Evolutionary conservation across 169 alveolate species (phyloP).

Genomic region (Eimeria necatrix): DNA sequence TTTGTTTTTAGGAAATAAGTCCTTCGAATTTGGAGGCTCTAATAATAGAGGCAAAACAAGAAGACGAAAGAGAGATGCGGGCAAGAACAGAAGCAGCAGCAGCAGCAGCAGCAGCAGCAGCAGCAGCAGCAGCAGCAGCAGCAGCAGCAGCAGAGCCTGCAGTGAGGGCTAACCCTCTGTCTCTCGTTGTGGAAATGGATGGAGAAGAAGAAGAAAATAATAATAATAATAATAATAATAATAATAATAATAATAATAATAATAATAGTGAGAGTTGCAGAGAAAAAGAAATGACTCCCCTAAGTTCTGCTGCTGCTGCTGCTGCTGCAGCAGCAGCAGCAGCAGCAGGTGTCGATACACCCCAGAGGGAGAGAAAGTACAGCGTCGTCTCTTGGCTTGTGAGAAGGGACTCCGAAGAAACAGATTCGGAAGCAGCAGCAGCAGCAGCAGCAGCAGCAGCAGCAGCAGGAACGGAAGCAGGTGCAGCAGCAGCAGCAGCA

Average conservation of each 20-base stretch:
- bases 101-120: slow-evolving; percentile 42
- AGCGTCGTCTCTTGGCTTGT: too few species aligned
- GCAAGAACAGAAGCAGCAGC: slow-evolving; percentile 9
- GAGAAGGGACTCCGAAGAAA: too few species aligned
- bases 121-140: slow-evolving; percentile 28
- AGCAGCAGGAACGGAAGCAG: too few species aligned
- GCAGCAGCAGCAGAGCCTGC: not conserved
- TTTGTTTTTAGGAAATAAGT: not conserved
- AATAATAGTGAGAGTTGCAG: not conserved
- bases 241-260: not conserved
- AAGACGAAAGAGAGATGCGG: slow-evolving; percentile 61
- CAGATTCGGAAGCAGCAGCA: too few species aligned
- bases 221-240: not conserved
- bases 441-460: too few species aligned
- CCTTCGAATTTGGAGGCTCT: slow-evolving; percentile 3
- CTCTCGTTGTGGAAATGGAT: not conserved
- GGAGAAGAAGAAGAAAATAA: not conserved
- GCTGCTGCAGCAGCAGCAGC: too few species aligned
- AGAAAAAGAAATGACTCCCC: too few species aligned
- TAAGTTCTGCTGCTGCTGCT: too few species aligned
- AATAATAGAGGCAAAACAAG: slow-evolving; percentile 55
- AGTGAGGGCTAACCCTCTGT: not conserved
- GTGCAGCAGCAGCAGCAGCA: not conserved
- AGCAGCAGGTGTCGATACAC: too few species aligned
- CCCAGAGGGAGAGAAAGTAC: too few species aligned